Conservation (phyloP, 1,284 basidiomycete species). For the Austropuccinia psidii region DNA sequence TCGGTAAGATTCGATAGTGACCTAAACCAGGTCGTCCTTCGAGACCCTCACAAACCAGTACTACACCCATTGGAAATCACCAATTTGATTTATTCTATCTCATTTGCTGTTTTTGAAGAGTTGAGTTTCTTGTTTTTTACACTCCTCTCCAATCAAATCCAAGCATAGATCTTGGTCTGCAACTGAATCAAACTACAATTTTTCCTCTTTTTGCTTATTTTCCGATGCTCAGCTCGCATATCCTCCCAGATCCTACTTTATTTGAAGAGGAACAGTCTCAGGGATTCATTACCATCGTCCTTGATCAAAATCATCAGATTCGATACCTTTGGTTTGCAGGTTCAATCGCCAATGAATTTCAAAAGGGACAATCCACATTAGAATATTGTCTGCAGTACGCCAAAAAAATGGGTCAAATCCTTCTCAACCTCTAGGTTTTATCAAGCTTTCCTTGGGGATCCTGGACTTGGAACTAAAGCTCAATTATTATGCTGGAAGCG, state of each 20-base stretch:
- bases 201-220: neutral
- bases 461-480: no score
- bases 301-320: slow-evolving; percentile 56
- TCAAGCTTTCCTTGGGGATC: no score
- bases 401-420: no score
- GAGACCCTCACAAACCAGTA: slow-evolving; percentile 52
- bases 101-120: slow-evolving; percentile 3
- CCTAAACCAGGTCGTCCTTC: slow-evolving; percentile 60
- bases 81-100: slow-evolving; percentile 55
- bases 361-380: no score
- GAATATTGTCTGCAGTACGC: no score
- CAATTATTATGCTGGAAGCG: no score
- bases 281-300: slow-evolving; percentile 59
- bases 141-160: slow-evolving; percentile 4
- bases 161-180: neutral
- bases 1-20: slow-evolving; percentile 66
- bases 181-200: no score
- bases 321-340: slow-evolving; percentile 41
- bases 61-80: slow-evolving; percentile 54
- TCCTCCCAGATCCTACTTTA: slow-evolving; percentile 74
- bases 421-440: no score
- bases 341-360: no score
- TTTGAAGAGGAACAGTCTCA: slow-evolving; percentile 82
- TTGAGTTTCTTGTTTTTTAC: neutral
- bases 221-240: slow-evolving; percentile 53